A percentile compares a stretch with the other conserved stretches of the same genome.
phyloP scores from a whole-genome alignment of 202 grass and related monocot genomes.

The Brachypodium distachyon region DNA sequence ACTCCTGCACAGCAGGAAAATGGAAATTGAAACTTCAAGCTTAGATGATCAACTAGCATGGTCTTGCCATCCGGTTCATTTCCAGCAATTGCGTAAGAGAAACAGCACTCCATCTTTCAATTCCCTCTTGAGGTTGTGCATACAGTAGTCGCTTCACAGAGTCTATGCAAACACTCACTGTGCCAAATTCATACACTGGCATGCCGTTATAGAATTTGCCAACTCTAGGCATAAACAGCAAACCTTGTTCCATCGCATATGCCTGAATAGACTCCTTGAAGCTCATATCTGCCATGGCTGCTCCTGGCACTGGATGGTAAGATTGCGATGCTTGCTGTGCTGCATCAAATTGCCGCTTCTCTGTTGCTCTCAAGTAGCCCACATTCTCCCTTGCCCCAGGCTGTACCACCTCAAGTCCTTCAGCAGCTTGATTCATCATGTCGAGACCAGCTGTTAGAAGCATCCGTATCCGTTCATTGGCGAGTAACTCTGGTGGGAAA shows the following conservation, averaged over 20 bases:
- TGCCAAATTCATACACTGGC: slow-evolving; percentile 87
- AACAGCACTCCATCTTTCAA: slow-evolving; percentile 73
- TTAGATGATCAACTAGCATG: slow-evolving; percentile 17
- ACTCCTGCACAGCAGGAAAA: slow-evolving; percentile 9
- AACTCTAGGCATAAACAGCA: slow-evolving; percentile 84
- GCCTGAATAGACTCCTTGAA: slow-evolving; percentile 85
- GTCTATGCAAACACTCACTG: slow-evolving; percentile 69
- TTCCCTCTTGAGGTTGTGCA: slow-evolving; percentile 64
- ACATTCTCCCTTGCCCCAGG: slow-evolving; percentile 68
- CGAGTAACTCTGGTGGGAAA: slow-evolving; percentile 81
- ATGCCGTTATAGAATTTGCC: slow-evolving; percentile 79
- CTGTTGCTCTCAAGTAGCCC: slow-evolving; percentile 56
- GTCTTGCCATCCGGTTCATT: slow-evolving; percentile 46
- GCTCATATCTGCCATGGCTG: slow-evolving; percentile 51
- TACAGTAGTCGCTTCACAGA: slow-evolving; percentile 70
- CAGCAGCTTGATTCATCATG: slow-evolving; percentile 91
- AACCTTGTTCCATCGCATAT: slow-evolving; percentile 80
- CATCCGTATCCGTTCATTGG: slow-evolving; percentile 74
- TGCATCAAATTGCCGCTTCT: slow-evolving; percentile 72
- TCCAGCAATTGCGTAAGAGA: slow-evolving; percentile 76
- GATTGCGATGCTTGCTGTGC: slow-evolving; percentile 47
- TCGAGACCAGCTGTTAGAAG: slow-evolving; percentile 68
- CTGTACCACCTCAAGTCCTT: slow-evolving; percentile 67
- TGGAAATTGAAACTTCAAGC: background rate
- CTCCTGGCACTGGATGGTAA: slow-evolving; percentile 27